Conservation (phyloP, 305 asterid species). For the Stenogyne calaminthoides region DNA sequence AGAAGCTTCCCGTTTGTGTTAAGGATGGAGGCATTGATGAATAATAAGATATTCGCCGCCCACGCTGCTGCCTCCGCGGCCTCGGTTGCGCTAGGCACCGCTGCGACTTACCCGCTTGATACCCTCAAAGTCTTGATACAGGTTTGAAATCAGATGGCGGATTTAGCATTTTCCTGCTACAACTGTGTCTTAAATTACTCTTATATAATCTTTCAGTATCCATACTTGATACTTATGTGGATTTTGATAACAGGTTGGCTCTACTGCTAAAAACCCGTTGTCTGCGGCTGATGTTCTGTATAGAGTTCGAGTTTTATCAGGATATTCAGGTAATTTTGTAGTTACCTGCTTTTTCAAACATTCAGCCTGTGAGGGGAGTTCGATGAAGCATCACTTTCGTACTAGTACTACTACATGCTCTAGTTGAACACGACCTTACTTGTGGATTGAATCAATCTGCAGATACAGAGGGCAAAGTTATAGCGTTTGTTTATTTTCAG, state of each 20-base stretch:
- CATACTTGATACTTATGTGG: constrained; percentile 21
- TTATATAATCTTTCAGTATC: constrained; percentile 2
- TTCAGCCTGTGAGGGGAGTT: background rate
- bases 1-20: constrained; percentile 11
- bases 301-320: constrained; percentile 69
- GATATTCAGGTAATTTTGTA: constrained; percentile 62
- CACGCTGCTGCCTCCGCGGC: constrained; percentile 73
- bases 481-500: constrained; percentile 3
- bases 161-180: constrained; percentile 20
- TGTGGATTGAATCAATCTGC: background rate
- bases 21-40: constrained; percentile 73
- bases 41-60: constrained; percentile 53
- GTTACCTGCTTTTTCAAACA: background rate
- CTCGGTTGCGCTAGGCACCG: constrained; percentile 60
- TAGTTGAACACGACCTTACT: background rate
- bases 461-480: background rate
- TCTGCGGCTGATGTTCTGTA: constrained; percentile 53
- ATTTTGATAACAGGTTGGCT: constrained; percentile 70
- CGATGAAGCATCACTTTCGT: background rate
- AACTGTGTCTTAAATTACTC: background rate
- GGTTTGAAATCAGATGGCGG: constrained; percentile 46
- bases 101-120: constrained; percentile 76
- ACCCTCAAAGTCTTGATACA: constrained; percentile 79
- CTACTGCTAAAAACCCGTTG: constrained; percentile 56
- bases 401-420: background rate